Evolutionary conservation across 1,284 basidiomycete genomes (phyloP), one percentile per base, ranked within the genome.

Genomic region (Ceratobasidium sp.): DNA sequence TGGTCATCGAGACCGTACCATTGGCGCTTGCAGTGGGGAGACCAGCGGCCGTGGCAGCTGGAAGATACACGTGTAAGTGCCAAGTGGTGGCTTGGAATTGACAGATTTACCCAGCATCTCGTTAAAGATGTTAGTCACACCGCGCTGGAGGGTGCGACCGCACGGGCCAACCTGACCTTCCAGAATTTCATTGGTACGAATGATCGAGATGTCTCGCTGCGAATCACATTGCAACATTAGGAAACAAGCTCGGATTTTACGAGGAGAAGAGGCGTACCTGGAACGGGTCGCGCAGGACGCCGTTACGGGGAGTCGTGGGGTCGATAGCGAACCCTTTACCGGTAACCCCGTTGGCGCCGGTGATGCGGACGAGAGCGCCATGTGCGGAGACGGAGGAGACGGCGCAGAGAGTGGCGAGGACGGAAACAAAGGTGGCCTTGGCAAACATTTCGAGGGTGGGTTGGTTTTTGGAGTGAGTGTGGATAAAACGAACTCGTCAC

Each of bases 1-100:
- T 29, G 24, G 78, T 80, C 79, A 80, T 80, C 14, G 74, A 74
- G 37, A 80, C 76, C n/a, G 74, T 51, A 29, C 78, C 78, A 46
- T 77, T 75, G 14, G 56, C 63, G 5, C 59, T 63, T 8, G 77
- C 76, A 14, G 78, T 74, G 0, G 78, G 78, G 9, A 79, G 74
- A 11, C 77, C 78, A 19, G 76, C 77, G 11, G 53, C 29, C 1
- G 78, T 74, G 0, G 79, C 78, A 46, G 78, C 78, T 61, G 37
- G 5, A 37, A 22, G 31, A 39, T 9, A 61, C 6, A 22, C 19
- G 24, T n/a, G 34, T 19, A 13, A 61, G n/a, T 39, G 8, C 34
- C 34, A 34, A 34, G 34, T 34, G 8, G 8, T 34, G 34, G 8
- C 34, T 34, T 34, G 34, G 58, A 9, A 41, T 22, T 22, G 43